Evolutionary conservation across 2,329 filamentous ascomycete genomes (phyloP), one percentile per base, ranked within the genome.

Genomic region (Penicillium rolfsii): DNA sequence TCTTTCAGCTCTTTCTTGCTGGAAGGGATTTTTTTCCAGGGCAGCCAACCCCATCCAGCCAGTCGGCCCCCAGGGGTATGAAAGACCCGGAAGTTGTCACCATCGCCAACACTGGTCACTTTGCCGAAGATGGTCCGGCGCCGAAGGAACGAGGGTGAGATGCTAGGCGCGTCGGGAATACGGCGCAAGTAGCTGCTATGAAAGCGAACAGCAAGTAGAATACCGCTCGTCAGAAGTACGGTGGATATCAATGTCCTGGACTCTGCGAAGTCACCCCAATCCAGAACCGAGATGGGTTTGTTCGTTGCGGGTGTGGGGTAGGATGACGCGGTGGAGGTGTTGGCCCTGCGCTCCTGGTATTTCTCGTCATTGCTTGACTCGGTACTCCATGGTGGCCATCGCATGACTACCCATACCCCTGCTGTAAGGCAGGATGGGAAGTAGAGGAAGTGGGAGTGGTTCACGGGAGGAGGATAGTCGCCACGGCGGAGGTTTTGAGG

Each of bases 31-130:
- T 79, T 88, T 71, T 92, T 83, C 74, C 85, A 82, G 5, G 85
- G 89, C 65, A 95, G 72, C 92, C 91, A 96, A n/a, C 90, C 93
- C 95, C 95, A 99, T 56, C 95, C 95, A 11, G 89, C 84, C 55
- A 93, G 77, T 66, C 88, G 84, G 11, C 95, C 95, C n/a, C 94
- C 94, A 0, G 95, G 95, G 0, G 93, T 98, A 76, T 99, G 95
- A 75, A 90, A 99, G 52, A 99, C 76, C 68, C 95, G 90, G 76
- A 99, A 97, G 74, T 94, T 94, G 77, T 99, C 95, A 4, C 93
- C 96, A 82, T 99, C 95, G 45, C 96, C 95, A 26, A 99, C 95
- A 68, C 91, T 93, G 12, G 94, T 97, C 45, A 98, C 95, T 63
- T 85, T 85, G 14, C 95, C 95, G 69, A 94, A 90, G 45, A 99